Base-by-base conservation (phyloP, 2,329 filamentous ascomycete genomes). In the Cytospora leucostoma region DNA sequence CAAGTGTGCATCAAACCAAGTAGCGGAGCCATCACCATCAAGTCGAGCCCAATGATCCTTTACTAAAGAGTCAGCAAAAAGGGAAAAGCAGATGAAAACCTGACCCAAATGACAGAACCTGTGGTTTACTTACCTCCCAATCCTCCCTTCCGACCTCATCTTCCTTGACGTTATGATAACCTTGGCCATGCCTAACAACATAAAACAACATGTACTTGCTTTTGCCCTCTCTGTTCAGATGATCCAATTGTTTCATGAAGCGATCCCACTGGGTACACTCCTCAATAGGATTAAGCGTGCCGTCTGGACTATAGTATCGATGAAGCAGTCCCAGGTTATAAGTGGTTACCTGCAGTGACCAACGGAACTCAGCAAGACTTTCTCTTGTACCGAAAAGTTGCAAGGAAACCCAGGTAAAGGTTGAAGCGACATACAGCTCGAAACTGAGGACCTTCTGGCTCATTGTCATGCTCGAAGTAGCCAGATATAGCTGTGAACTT, bases 121-220 rank as follows among this genome's bases (percentile, higher is more conserved):
- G n/a, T n/a, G n/a, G 7, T 17, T 7, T 15, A 69, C 74, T 64
- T 66, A 78, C 77, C 70, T 87, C 82, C 84, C 85, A 88, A 12
- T 77, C 81, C 4, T 78, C 76, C 0, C 80, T 84, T 49, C 84
- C 84, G 63, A 85, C 86, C 67, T 79, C 81, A n/a, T 77, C 74
- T 67, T 85, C 81, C 60, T 82, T 83, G 59, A 74, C 74, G 63
- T 80, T 80, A 56, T 80, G 77, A 59, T 70, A 75, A 32, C 84
- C 85, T 67, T 84, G 76, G 15, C 85, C 85, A 69, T 88, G 85
- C 15, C 85, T 79, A 27, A 82, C 84, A 63, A 86, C 74, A 65
- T 75, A 79, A 12, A 87, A 65, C 13, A 87, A 76, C 62, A 84
- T 82, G 73, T 86, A 88, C 15, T 82, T 47, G 10, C 34, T 32